Evolutionary conservation across 2,329 filamentous ascomycete genomes (phyloP).

Genomic region (Colletotrichum sp.): DNA sequence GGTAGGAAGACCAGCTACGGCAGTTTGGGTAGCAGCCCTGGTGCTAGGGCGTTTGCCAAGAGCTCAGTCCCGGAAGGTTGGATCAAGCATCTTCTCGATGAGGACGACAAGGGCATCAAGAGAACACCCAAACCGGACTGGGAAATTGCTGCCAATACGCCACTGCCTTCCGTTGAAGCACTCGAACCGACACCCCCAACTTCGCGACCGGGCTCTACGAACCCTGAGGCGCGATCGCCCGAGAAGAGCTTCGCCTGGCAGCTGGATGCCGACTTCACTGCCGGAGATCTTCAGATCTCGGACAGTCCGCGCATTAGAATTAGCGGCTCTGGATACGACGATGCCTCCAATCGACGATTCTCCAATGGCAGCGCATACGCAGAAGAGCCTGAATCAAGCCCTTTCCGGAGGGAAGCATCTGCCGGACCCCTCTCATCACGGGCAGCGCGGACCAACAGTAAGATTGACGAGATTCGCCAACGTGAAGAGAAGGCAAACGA

Average conservation of each 20-base stretch:
- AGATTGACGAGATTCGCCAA: constrained; percentile 54
- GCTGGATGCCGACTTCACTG: constrained; percentile 63
- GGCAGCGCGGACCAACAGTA: constrained; percentile 41
- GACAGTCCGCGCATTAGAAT: constrained; percentile 58
- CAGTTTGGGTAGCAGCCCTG: constrained; percentile 21
- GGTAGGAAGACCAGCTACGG: constrained; percentile 21
- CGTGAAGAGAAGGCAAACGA: constrained; percentile 41
- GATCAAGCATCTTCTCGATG: constrained; percentile 25
- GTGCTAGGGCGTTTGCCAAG: constrained; percentile 19
- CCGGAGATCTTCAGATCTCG: constrained; percentile 59
- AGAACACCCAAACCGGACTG: background rate
- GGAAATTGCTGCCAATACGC: constrained; percentile 28
- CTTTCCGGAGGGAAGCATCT: background rate
- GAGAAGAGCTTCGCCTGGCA: constrained; percentile 62
- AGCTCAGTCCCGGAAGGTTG: constrained; percentile 23
- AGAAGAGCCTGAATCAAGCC: constrained; percentile 15
- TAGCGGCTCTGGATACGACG: constrained; percentile 37
- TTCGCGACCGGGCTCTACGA: constrained; percentile 25
- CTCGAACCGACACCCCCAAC: constrained; percentile 21
- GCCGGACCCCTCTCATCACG: background rate
- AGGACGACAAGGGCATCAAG: constrained; percentile 17
- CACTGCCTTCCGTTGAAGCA: constrained; percentile 38
- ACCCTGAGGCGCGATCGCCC: constrained; percentile 39
- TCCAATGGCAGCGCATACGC: constrained; percentile 28
- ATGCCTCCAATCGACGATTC: constrained; percentile 25